Conservation (phyloP, 106 monocot genomes). For the Phalaenopsis aphrodite region DNA sequence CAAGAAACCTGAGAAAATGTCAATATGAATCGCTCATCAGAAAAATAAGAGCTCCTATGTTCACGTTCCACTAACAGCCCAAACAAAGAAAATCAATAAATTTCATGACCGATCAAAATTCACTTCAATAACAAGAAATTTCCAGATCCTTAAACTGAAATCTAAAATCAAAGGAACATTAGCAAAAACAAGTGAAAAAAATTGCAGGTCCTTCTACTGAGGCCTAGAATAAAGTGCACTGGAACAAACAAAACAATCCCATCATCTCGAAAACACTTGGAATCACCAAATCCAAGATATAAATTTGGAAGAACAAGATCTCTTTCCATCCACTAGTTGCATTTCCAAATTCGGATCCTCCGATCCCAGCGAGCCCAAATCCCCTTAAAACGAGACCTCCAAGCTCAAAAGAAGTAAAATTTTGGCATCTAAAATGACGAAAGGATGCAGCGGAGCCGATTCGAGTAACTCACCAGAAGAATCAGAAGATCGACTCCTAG, state of each 20-base stretch:
- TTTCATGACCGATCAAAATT: not conserved
- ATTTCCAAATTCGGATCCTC: constrained; percentile 1
- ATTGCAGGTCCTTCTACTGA: not conserved
- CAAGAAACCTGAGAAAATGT: not conserved
- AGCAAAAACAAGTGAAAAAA: not conserved
- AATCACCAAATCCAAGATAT: not conserved
- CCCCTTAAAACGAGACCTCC: not conserved
- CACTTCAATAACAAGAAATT: not conserved
- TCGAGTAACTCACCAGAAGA: not conserved
- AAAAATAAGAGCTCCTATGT: not conserved
- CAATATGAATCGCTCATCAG: not conserved
- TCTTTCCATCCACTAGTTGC: not conserved
- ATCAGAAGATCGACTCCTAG: not conserved
- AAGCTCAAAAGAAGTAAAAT: not conserved
- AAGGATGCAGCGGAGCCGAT: not conserved
- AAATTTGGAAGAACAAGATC: not conserved
- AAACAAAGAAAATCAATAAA: not conserved
- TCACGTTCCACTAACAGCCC: not conserved
- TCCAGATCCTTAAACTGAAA: not conserved
- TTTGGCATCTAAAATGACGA: not conserved
- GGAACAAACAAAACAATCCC: not conserved
- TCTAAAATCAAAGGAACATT: not conserved
- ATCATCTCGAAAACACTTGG: not conserved
- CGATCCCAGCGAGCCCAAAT: not conserved
- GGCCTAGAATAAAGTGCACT: not conserved